Evolutionary conservation across 1,284 basidiomycete species (phyloP).

Genomic region (Sanghuangporus sanghuang): DNA sequence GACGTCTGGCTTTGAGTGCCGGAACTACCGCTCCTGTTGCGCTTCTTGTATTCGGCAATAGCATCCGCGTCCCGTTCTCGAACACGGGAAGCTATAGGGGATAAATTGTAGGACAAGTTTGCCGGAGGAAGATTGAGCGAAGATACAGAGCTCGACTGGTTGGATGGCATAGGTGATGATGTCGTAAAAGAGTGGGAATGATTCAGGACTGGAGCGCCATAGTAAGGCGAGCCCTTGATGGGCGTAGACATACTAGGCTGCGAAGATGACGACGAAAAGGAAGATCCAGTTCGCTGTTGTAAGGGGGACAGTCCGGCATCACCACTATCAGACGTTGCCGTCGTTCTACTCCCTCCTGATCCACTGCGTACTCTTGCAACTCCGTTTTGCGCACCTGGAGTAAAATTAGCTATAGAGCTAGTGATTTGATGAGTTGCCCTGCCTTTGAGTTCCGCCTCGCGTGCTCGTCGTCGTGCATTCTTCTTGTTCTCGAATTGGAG

Average conservation of each 20-base stretch:
- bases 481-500: conserved; percentile 73
- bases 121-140: conserved; percentile 26
- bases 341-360: conserved; percentile 73
- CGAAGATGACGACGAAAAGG: conserved; percentile 42
- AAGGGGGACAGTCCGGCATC: conserved; percentile 35
- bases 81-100: conserved; percentile 72
- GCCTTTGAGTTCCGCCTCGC: conserved; percentile 56
- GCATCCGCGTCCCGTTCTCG: conserved; percentile 77
- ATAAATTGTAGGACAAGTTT: conserved; percentile 47
- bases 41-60: conserved; percentile 74
- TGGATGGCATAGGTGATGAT: conserved; percentile 40
- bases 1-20: conserved; percentile 50
- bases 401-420: conserved; percentile 35
- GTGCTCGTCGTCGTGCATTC: conserved; percentile 63
- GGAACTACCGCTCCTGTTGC: conserved; percentile 73
- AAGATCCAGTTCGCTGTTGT: conserved; percentile 30
- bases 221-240: conserved; percentile 16
- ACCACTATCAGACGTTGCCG: conserved; percentile 67
- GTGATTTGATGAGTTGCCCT: conserved; percentile 29
- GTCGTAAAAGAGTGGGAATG: conserved; percentile 33
- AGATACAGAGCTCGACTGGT: conserved; percentile 32
- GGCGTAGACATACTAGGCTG: conserved; percentile 30
- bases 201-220: conserved; percentile 25
- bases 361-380: conserved; percentile 65
- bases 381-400: conserved; percentile 25